These are phyloP conservation scores for Mytilinidion resinicola DNA, from an alignment of 495 filamentous ascomycete genomes.

Conservation along the genomic window DNA sequence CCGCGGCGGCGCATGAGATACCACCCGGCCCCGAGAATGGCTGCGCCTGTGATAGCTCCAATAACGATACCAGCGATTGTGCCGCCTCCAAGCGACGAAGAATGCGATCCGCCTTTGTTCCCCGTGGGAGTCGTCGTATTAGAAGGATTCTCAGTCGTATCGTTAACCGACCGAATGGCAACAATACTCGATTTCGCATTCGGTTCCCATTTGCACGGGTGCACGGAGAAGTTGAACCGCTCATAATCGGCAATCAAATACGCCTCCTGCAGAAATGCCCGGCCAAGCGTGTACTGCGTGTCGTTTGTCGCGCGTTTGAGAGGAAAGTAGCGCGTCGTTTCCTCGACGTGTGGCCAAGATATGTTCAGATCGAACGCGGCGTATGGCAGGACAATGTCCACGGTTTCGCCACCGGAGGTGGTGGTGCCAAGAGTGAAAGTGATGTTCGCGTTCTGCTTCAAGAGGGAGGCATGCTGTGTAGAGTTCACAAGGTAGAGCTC, in stretches of 20 bases:
- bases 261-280: conserved; percentile 53
- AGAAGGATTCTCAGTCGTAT: conserved; percentile 23
- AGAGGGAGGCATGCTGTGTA: conserved; percentile 36
- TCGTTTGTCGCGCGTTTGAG: conserved; percentile 45
- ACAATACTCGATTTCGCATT: conserved; percentile 47
- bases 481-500: conserved; percentile 46
- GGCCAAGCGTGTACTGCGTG: conserved; percentile 50
- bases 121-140: conserved; percentile 40
- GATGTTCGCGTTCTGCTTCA: conserved; percentile 43
- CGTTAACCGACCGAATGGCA: conserved; percentile 38
- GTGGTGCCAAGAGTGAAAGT: conserved; percentile 43
- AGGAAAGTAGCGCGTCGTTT: conserved; percentile 46
- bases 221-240: conserved; percentile 41
- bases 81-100: conserved; percentile 1
- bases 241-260: conserved; percentile 46
- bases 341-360: conserved; percentile 31
- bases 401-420: conserved; percentile 37
- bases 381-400: conserved; percentile 49
- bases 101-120: conserved; percentile 1
- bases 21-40: not conserved
- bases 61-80: conserved; percentile 37
- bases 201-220: conserved; percentile 54
- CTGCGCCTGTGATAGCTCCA: conserved; percentile 5
- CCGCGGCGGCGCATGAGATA: conserved; percentile 1
- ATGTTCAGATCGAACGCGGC: conserved; percentile 46